These are phyloP conservation scores for Sarocladium brachiariae DNA, from an alignment of 2,329 filamentous ascomycete species.

Conservation along the genomic window DNA sequence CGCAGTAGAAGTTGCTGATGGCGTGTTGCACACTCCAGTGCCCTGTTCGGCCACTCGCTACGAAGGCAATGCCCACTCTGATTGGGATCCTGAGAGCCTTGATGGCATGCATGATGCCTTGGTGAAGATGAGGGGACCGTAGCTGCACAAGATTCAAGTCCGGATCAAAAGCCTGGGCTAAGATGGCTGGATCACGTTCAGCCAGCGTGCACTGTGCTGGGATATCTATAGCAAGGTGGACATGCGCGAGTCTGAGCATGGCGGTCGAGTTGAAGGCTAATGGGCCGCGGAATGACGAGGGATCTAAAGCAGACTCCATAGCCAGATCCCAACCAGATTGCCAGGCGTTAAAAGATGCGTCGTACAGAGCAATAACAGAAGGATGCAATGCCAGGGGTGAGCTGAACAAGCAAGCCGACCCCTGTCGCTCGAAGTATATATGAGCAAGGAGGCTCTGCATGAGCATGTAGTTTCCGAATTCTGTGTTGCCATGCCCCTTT, in stretches of 20 bases:
- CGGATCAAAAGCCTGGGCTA: conserved; percentile 33
- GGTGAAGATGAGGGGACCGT: conserved; percentile 38
- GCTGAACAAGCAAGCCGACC: conserved; percentile 2
- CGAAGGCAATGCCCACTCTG: conserved; percentile 44
- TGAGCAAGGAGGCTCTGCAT: conserved; percentile 48
- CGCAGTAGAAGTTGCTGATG: conserved; percentile 45
- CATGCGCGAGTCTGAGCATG: conserved; percentile 23
- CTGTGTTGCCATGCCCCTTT: conserved; percentile 28
- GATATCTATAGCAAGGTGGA: conserved; percentile 17
- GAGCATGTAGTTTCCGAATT: conserved; percentile 46
- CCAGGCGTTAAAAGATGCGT: conserved; percentile 38
- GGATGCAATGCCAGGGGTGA: conserved; percentile 8
- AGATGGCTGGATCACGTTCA: conserved; percentile 36
- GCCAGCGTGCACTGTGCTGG: conserved; percentile 33
- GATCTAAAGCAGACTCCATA: conserved; percentile 46
- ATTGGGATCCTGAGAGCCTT: conserved; percentile 48
- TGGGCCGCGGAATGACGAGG: conserved; percentile 43
- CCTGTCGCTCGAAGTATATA: conserved; percentile 39
- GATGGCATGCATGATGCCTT: conserved; percentile 44
- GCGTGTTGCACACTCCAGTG: conserved; percentile 51
- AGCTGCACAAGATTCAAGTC: conserved; percentile 25
- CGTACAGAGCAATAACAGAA: conserved; percentile 9
- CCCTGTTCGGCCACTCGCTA: conserved; percentile 44
- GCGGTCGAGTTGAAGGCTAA: conserved; percentile 40
- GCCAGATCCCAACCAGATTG: conserved; percentile 45